Evolutionary conservation across 2,329 filamentous ascomycete genomes (phyloP).

Genomic region (Alternaria brassicicola): DNA sequence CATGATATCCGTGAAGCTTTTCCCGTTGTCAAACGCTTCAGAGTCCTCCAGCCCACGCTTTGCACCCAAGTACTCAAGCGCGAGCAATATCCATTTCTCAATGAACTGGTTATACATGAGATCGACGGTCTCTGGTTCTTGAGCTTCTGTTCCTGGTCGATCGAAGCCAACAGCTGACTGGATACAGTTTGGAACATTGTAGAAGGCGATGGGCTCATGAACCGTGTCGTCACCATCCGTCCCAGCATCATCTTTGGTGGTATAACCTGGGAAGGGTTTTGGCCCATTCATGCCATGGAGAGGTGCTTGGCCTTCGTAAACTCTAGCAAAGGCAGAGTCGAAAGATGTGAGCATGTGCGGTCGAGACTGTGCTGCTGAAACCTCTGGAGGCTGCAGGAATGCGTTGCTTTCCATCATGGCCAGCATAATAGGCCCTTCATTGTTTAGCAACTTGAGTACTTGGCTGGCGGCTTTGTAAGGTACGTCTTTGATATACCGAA

Average conservation of each 20-base stretch:
- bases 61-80: conserved; percentile 67
- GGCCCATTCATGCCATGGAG: conserved; percentile 8
- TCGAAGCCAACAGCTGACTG: conserved; percentile 69
- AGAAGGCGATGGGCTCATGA: conserved; percentile 76
- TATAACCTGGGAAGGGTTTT: conserved; percentile 76
- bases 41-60: conserved; percentile 59
- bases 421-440: conserved; percentile 59
- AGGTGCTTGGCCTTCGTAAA: conserved; percentile 18
- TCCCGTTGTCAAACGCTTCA: conserved; percentile 58
- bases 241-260: conserved; percentile 83
- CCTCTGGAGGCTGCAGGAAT: conserved; percentile 55
- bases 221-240: conserved; percentile 88
- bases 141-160: conserved; percentile 30
- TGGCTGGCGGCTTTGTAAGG: conserved; percentile 76
- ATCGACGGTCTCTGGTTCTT: conserved; percentile 75
- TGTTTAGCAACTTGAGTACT: conserved; percentile 66
- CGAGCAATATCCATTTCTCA: conserved; percentile 77
- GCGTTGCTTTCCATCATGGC: conserved; percentile 38
- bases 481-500: conserved; percentile 79
- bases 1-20: conserved; percentile 63
- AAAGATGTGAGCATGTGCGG: conserved; percentile 22
- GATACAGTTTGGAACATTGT: conserved; percentile 82
- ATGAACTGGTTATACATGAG: conserved; percentile 93
- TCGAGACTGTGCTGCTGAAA: conserved; percentile 42
- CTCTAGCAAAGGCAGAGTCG: conserved; percentile 3